Evolutionary conservation across 352 stramenopile species (phyloP).

Genomic region (Phytopythium ostracodes): DNA sequence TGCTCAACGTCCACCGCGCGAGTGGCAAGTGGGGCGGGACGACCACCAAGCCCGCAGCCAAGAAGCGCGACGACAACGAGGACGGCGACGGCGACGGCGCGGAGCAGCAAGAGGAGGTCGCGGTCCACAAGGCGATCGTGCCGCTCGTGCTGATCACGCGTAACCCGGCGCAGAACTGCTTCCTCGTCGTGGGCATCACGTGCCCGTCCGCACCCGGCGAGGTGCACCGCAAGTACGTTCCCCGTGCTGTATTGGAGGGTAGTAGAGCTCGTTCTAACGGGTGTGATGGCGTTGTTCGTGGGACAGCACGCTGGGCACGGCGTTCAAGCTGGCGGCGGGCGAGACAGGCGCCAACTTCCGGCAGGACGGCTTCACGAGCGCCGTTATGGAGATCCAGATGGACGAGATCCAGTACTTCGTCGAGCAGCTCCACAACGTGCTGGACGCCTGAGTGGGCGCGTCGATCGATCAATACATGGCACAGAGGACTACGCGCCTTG

Average conservation of each 20-base stretch:
- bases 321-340: conserved; percentile 92
- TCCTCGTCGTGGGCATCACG: conserved; percentile 94
- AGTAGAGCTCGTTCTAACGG: neutral
- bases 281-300: conserved; percentile 6
- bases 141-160: conserved; percentile 76
- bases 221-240: conserved; percentile 82
- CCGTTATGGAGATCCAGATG: conserved; percentile 94
- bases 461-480: neutral
- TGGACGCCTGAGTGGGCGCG: conserved; percentile 63
- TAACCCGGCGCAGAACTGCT: conserved; percentile 90
- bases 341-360: conserved; percentile 91
- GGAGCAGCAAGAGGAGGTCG: conserved; percentile 27
- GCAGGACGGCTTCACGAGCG: conserved; percentile 95
- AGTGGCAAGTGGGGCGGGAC: conserved; percentile 92
- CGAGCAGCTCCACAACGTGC: conserved; percentile 92
- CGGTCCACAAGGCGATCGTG: conserved; percentile 53
- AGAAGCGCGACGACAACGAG: conserved; percentile 22
- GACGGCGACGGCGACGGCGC: conserved; percentile 21
- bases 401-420: conserved; percentile 95
- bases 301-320: conserved; percentile 84
- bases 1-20: conserved; percentile 94
- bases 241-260: neutral
- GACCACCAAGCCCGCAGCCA: conserved; percentile 23
- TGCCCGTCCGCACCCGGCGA: conserved; percentile 87
- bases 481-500: neutral